A percentile compares a stretch with the other conserved stretches of the same genome.
phyloP scores from a whole-genome alignment of 148 eudicot genomes.

The Amaranthus cruentus region DNA sequence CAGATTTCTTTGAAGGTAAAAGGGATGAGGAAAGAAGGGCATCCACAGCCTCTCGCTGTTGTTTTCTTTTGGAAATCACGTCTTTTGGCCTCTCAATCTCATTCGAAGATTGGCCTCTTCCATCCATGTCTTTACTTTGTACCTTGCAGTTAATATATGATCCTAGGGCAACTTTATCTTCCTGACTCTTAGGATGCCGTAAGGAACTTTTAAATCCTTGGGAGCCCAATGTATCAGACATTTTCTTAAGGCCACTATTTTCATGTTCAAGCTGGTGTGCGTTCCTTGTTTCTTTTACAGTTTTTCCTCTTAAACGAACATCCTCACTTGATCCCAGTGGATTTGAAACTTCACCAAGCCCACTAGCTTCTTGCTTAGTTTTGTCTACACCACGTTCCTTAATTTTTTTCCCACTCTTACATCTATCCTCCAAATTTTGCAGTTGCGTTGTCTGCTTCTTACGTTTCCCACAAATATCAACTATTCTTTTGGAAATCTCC shows the following conservation, averaged over 20 bases:
- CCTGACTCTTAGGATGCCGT: constrained; percentile 25
- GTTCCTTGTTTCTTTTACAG: constrained; percentile 17
- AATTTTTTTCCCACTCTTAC: constrained; percentile 16
- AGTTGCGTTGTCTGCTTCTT: constrained; percentile 26
- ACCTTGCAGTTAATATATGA: constrained; percentile 22
- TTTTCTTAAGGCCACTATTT: constrained; percentile 17
- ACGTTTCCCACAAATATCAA: constrained; percentile 16
- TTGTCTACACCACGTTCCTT: constrained; percentile 20
- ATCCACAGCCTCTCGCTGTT: constrained; percentile 88
- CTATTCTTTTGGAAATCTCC: constrained; percentile 24
- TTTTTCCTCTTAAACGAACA: constrained; percentile 18
- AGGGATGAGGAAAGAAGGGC: constrained; percentile 95
- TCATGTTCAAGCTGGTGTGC: constrained; percentile 21
- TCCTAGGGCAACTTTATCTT: constrained; percentile 23
- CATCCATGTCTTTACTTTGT: constrained; percentile 33
- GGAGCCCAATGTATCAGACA: constrained; percentile 20
- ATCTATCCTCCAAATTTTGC: constrained; percentile 22
- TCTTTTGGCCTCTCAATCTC: constrained; percentile 37
- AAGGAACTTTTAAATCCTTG: constrained; percentile 15
- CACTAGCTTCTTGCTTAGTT: constrained; percentile 17
- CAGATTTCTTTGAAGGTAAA: constrained; percentile 74
- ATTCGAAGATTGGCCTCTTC: constrained; percentile 29
- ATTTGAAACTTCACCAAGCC: constrained; percentile 17
- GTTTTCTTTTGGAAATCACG: constrained; percentile 56
- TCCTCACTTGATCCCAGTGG: constrained; percentile 23